Base-by-base conservation (phyloP, 441 rosid species). In the Euphorbia schlechtendalii region DNA sequence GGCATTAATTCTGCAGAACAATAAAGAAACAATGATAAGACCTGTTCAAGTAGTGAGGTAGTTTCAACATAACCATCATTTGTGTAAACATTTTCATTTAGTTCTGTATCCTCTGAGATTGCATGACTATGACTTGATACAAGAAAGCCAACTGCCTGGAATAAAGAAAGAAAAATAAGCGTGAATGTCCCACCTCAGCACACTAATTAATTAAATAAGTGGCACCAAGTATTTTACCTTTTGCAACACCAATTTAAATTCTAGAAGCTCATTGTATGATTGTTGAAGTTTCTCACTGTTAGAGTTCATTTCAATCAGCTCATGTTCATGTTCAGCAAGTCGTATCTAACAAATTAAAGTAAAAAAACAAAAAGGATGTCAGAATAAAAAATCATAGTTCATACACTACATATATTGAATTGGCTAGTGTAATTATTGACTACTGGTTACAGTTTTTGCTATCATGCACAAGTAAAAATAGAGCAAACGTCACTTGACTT, bases 301-400 rank as follows among this genome's bases (percentile, higher is more conserved):
- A 32, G 93, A 87, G 73, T 92, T 95, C 91, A 90, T 86, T 78
- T 95, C 98, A 72, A 86, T 81, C 57, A 95, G 84, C 70, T 95
- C 97, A 43, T 86, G 89, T 72, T 95, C 99, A 67, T 88, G 95
- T 71, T 92, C 97, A 54, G 89, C 86, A 70, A 95, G 97, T 83
- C 86, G 96, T 59, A 80, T 61, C 99, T 95, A 86, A 56, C 71
- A 69, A 73, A 59, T 59, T 74, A 41, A 68, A 73, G 72, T 49
- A 66, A 76, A 62, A 48, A 61, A 56, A 61, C 56, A 64, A 43
- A 51, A 66, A 61, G 60, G 58, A 36, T 34, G 70, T 61, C 56
- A 52, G 59, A 71, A 65, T 69, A 24, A 6, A 17, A 40, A 21
- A 67, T 22, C 20, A 18, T 53, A 38, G 56, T 54, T 27, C 24